A percentile compares a stretch with the other conserved stretches of the same genome.
phyloP scores from a whole-genome alignment of 257 asterid genomes.

The Gentiana macrophylla region DNA sequence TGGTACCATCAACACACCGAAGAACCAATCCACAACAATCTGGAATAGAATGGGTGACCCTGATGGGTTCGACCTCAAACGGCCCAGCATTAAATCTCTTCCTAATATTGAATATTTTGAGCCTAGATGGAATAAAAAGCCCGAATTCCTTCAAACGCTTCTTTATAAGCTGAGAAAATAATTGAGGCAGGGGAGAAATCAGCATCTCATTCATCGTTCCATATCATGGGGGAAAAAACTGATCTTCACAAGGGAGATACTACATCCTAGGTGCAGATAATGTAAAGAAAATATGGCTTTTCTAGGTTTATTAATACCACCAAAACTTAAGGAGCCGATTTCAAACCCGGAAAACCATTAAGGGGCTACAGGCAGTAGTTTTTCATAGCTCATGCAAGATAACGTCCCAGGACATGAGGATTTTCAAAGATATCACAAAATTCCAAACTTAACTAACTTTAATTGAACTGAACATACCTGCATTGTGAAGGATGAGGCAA shows the following conservation, averaged over 20 bases:
- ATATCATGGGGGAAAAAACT: too few relatives aligned
- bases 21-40: constrained; percentile 98
- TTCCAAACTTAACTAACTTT: neutral
- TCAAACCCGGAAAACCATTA: neutral
- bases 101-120: constrained; percentile 68
- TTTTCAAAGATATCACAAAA: too few relatives aligned
- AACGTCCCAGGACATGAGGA: too few relatives aligned
- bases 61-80: constrained; percentile 85
- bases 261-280: too few relatives aligned
- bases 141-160: constrained; percentile 94
- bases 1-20: constrained; percentile 95
- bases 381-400: neutral
- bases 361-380: neutral
- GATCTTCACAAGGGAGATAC: too few relatives aligned
- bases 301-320: too few relatives aligned
- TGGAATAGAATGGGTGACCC: constrained; percentile 96
- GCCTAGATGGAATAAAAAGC: constrained; percentile 87
- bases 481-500: constrained; percentile 95
- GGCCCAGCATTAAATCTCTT: constrained; percentile 92
- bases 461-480: constrained; percentile 50
- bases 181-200: too few relatives aligned
- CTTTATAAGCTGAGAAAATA: constrained; percentile 63
- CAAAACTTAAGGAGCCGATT: too few relatives aligned
- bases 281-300: too few relatives aligned
- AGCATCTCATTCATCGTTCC: neutral